Evolutionary conservation across 305 asterid species (phyloP).

Genomic region (Solanum hybrid): DNA sequence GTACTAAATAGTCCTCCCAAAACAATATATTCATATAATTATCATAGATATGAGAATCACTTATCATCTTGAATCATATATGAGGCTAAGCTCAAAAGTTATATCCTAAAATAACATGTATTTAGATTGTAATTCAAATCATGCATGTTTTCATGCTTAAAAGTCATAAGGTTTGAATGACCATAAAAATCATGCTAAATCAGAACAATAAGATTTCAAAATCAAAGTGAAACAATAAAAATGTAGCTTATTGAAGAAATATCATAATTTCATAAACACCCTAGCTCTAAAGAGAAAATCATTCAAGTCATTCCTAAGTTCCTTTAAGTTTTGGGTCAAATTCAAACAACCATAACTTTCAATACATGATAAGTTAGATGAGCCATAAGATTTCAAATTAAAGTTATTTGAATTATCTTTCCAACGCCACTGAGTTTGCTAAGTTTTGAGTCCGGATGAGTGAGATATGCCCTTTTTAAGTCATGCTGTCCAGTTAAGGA

Average conservation of each 20-base stretch:
- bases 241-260: background rate
- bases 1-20: background rate
- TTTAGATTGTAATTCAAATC: background rate
- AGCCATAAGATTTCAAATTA: too few relatives aligned
- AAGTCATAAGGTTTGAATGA: background rate
- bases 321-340: too few relatives aligned
- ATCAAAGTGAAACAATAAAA: background rate
- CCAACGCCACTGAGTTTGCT: too few relatives aligned
- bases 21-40: background rate
- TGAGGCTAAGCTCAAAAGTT: background rate
- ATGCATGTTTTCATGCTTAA: background rate
- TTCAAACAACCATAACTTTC: too few relatives aligned
- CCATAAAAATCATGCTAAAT: background rate
- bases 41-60: background rate
- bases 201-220: background rate
- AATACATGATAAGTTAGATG: too few relatives aligned
- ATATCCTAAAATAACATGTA: background rate
- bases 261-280: background rate
- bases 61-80: background rate
- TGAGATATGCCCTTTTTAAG: too few relatives aligned
- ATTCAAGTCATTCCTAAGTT: too few relatives aligned
- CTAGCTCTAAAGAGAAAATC: background rate
- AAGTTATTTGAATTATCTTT: too few relatives aligned
- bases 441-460: too few relatives aligned
- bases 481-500: too few relatives aligned